phyloP scores from a whole-genome alignment of 495 filamentous ascomycete genomes.

The Podospora sp. region DNA sequence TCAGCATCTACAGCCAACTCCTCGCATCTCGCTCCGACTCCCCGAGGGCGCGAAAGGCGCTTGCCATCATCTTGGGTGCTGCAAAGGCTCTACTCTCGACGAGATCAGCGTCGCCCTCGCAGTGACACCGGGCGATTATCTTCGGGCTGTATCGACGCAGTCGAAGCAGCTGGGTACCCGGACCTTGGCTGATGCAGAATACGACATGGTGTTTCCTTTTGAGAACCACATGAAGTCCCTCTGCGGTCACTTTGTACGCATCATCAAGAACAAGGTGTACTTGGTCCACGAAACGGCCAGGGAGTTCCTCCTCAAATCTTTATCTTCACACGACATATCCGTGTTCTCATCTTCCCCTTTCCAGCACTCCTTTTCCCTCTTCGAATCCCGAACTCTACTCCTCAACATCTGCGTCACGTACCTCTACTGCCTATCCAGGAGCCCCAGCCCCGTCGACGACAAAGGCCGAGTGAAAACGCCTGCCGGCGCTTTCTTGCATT shows the following conservation, averaged over 20 bases:
- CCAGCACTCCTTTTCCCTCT: not conserved
- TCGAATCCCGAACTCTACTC: not conserved
- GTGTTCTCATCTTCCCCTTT: too few relatives aligned
- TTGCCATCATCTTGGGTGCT: slow-evolving; percentile 4
- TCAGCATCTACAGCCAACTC: not conserved
- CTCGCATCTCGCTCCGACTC: not conserved
- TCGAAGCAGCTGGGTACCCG: not conserved
- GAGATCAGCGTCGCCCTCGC: slow-evolving; percentile 10
- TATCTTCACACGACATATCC: not conserved
- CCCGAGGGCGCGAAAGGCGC: not conserved
- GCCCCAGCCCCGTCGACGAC: not conserved
- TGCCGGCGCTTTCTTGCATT: not conserved
- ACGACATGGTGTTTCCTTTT: not conserved
- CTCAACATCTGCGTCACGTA: slow-evolving; percentile 1
- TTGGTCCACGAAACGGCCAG: slow-evolving; percentile 11
- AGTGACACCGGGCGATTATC: not conserved
- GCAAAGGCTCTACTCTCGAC: not conserved
- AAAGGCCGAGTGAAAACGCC: too few relatives aligned
- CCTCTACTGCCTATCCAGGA: not conserved
- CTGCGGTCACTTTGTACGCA: slow-evolving; percentile 14
- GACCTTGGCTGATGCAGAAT: not conserved
- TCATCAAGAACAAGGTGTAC: not conserved
- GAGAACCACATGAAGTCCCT: slow-evolving; percentile 6
- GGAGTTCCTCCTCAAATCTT: slow-evolving; percentile 7
- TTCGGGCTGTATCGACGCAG: not conserved